Evolutionary conservation across 148 eudicot species (phyloP), one percentile per base, ranked within the genome.

Genomic region (Agrostemma githago): DNA sequence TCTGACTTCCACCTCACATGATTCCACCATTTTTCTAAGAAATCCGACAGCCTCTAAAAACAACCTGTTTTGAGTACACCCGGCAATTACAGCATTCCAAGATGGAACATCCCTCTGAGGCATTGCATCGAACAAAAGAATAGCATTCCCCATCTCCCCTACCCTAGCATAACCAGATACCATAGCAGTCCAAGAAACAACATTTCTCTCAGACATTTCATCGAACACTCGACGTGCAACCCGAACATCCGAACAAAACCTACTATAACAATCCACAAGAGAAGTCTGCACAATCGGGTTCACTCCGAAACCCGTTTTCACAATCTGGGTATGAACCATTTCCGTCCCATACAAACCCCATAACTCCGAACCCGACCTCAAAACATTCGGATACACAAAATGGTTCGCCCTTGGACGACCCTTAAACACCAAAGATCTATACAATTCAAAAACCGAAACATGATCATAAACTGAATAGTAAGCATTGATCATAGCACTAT

Each of bases 121-220:
- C 92, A 89, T 85, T 44, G 70, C 76, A 26, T 92, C 92, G 82
- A 92, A 92, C 65, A 92, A 72, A 66, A 74, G 3, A 77, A 92
- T 51, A 12, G 95, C 95, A 78, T 79, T 75, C 77, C 85, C 87
- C 82, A 89, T 83, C 61, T 84, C 72, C 62, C 97, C 94, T 12
- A 83, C 73, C 76, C 87, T 84, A 39, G 85, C 73, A 80, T 89
- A 92, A 79, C 89, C 95, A 20, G 88, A 82, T 68, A 89, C 51
- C 95, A 92, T 89, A 48, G 92, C 90, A 12, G 92, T 89, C 90
- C 90, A 89, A 37, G 95, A 73, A 61, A 89, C 90, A 37, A 87
- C 87, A 83, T 85, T 89, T 65, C 87, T 88, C 6, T 85, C 95
- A 79, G 83, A 51, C 87, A 92, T 92, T 89, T 85, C 92, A 56